Base-by-base conservation (phyloP, 805 yeast species). In the Phaffomyces antillensis region DNA sequence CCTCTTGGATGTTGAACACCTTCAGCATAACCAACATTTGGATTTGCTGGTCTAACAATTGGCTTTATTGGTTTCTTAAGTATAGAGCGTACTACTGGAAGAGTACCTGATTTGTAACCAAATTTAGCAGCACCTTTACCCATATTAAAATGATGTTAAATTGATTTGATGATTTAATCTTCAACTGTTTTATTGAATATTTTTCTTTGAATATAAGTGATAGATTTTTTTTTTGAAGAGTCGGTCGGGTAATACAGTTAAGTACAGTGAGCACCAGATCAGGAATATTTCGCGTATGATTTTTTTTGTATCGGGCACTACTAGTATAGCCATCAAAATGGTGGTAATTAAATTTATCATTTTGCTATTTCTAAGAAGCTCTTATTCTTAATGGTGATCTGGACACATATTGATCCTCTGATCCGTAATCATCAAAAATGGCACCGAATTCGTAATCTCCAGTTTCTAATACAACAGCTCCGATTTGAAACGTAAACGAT, bases 401-500 rank as follows among this genome's bases (percentile, higher is more conserved):
- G 42, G 67, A 68, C 4, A 66, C 51, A 45, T 67, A 65, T 43
- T 70, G 73, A 10, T 59, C 55, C 18, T 63, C 71, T 3, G 48
- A 51, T 1, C 52, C 63, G 46, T 63, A 50, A 45, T 72, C 76
- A 44, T 81, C 85, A 50, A 79, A 68, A 13, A 79, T 61, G 0
- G 76, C 74, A 1, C 90, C 87, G 83, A 96, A 82, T 59, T 86
- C 93, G 58, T 82, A 89, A 40, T 77, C 82, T 2, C 97, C 98
- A 38, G 72, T 72, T 44, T 85, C 90, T 34, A 90, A 65, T 5
- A 87, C 75, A 17, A 82, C 72, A 40, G 82, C 74, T 8, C 86
- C 78, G 35, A 84, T 59, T 23, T 69, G 70, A 28, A 78, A 65
- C 2, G 60, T 66, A 4, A 65, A 42, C 0, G 67, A 54, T 24